Evolutionary conservation across 345 rosid species (phyloP), one percentile per base, ranked within the genome.

Genomic region (Citrus australasica): DNA sequence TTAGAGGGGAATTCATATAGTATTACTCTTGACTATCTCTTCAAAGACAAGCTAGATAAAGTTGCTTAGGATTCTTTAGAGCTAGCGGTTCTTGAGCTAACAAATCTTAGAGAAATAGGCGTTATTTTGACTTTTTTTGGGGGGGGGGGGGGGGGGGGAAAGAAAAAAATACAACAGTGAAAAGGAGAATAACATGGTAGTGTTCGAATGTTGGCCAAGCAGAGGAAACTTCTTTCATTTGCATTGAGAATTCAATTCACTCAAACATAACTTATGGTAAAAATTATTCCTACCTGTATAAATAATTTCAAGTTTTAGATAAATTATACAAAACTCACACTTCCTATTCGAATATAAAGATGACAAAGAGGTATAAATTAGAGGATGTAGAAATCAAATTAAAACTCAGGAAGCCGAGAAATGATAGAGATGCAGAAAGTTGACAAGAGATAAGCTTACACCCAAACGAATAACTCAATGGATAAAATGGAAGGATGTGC

Each of bases 41-140:
- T 71, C 74, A 27, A 28, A 19, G 37, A 51, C 74, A 53, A 71
- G 61, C 42, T 51, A 19, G 38, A 71, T 19, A 71, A 71, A 71
- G 62, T 71, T 71, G 17, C 42, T 30, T 51, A 46, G 40, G 74
- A 71, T 71, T 53, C 74, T 11, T 55, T 71, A 51, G 14, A 53
- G 40, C 40, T 51, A 46, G 51, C 17, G 0, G 13, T 46, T 13
- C 5, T 3, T 46, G 5, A 10, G 51, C 51, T 11, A 46, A 11
- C 14, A 3, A 46, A 11, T 46, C 51, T 1, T 13, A 8, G 25
- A 68, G 32, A 68, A 40, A 68, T 4, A n/a, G 16, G 19, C 6
- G 37, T 35, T 35, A 35, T 35, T 6, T 35, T 35, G 37, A 35
- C 37, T 35, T 35, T 35, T 35, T 35, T 6, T 6, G 27, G 27